Evolutionary conservation across 2,329 filamentous ascomycete species (phyloP), one percentile per base, ranked within the genome.

Genomic region (Penicillium aurantiogriseum): DNA sequence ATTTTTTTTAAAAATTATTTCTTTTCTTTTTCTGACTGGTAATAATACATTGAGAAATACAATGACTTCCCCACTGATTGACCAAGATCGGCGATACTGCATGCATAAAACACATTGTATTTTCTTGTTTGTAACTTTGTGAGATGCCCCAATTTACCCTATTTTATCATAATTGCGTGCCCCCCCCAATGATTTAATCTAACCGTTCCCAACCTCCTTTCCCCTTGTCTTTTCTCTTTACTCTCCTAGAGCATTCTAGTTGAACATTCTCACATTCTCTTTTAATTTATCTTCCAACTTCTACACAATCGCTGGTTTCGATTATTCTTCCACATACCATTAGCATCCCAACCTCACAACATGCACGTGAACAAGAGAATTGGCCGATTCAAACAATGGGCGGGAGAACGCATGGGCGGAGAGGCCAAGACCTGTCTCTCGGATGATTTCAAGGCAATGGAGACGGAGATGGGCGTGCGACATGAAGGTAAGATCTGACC

Each of bases 341-440:
- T 42, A 35, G 36, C 5, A 61, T 56, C 15, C 19, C 19, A 21
- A 50, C 69, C 19, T 7, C 2, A 19, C 46, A 78, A 57, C 35
- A 85, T 85, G 83, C 85, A 85, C 68, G 80, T 87, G 74, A 87
- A 86, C 77, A 96, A 96, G 82, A 96, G 95, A 75, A 86, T 97
- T 73, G 93, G 92, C 78, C 89, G 93, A 71, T 88, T 96, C 81
- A 95, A 93, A 81, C 93, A 97, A 88, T 97, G 93, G 93, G 91
- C 92, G 38, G 91, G 91, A 66, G 93, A 97, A 80, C 91, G 92
- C 78, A 96, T 97, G 90, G 93, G 93, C 68, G 86, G 85, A 64
- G 92, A 97, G 77, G 84, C 88, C 77, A 94, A 92, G 79, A 97
- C 93, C 10, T 86, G 83, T 73, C 86, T 91, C 63, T 89, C 91